A percentile compares a stretch with the other conserved stretches of the same genome.
Evolutionary conservation across 2,329 filamentous ascomycete genomes (phyloP).

Genomic region (Biscogniauxia marginata): DNA sequence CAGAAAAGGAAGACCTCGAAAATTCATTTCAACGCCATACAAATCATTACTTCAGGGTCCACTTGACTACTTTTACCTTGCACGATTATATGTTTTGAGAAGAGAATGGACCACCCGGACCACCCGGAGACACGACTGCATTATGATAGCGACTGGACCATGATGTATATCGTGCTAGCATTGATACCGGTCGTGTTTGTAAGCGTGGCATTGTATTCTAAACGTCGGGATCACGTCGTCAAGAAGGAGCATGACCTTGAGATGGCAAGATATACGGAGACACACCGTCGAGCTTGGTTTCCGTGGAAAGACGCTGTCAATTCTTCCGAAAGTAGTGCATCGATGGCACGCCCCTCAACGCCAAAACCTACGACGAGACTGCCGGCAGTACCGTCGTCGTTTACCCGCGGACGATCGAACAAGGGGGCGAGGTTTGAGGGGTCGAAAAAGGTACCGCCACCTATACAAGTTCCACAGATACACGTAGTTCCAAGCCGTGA

Average conservation of each 20-base stretch:
- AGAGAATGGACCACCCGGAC: constrained; percentile 1
- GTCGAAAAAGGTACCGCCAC: not conserved
- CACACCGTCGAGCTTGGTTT: constrained; percentile 18
- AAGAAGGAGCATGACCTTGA: constrained; percentile 15
- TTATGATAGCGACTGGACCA: constrained; percentile 25
- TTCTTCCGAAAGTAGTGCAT: constrained; percentile 45
- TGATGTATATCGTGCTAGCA: constrained; percentile 24
- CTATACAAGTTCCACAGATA: not conserved
- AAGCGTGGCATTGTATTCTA: constrained; percentile 15
- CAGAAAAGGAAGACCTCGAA: not conserved
- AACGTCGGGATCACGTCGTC: constrained; percentile 12
- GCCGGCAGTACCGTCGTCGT: not conserved
- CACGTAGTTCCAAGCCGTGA: not conserved
- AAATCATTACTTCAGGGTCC: not conserved
- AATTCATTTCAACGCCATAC: not conserved
- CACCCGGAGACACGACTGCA: constrained; percentile 4
- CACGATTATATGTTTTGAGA: not conserved
- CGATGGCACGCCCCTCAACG: constrained; percentile 37
- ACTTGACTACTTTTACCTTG: not conserved
- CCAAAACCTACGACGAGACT: constrained; percentile 67
- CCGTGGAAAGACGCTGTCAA: constrained; percentile 30
- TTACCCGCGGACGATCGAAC: not conserved
- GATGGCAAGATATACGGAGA: constrained; percentile 32
- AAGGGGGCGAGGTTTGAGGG: not conserved
- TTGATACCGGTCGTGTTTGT: constrained; percentile 25